Base-by-base conservation (phyloP, 305 asterid genomes). In the Petunia hybrid region DNA sequence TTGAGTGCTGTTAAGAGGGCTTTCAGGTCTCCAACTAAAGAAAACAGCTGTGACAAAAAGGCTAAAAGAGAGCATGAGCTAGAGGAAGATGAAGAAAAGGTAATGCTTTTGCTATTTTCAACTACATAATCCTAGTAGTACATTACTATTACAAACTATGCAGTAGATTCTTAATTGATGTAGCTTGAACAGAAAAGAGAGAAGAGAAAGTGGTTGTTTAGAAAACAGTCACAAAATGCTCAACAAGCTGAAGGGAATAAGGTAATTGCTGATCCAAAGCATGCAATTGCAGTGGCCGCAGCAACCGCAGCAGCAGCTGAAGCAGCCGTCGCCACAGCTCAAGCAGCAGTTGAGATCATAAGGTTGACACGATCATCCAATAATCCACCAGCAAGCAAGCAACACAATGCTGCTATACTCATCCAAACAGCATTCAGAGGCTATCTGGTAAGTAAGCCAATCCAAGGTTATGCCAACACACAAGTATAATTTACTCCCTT, bases 361-460 rank as follows among this genome's bases (percentile, higher is more conserved):
- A 88, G 98, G 68, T 67, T 91, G 76, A 83, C 96, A 41, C 88
- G 88, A 75, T 87, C 91, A 53, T 66, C 89, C 7, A 84, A 71
- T 43, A 81, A 71, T 60, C 79, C 85, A 31, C 66, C 82, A 68
- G 76, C 89, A 13, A 82, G 77, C 8, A 89, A 85, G 75, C 91
- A 86, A 14, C 86, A 85, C 56, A 84, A 82, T 40, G 97, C 99
- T 1, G 99, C 99, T 61, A 87, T 68, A n/a, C 41, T 89, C 84
- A 95, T 95, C 78, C 99, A 95, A 80, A 90, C 97, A 1, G 92
- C 95, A 38, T 92, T 95, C 81, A 89, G 99, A 85, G 96, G 96
- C 63, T 93, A 91, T 78, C 86, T 93, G 13, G 98, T 93, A 75
- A 82, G 80, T 7, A 1, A 74, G 31, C 22, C 13, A 46, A 10